Evolutionary conservation across 805 yeast species (phyloP).

Genomic region (Vanderwaltozyma polyspora): DNA sequence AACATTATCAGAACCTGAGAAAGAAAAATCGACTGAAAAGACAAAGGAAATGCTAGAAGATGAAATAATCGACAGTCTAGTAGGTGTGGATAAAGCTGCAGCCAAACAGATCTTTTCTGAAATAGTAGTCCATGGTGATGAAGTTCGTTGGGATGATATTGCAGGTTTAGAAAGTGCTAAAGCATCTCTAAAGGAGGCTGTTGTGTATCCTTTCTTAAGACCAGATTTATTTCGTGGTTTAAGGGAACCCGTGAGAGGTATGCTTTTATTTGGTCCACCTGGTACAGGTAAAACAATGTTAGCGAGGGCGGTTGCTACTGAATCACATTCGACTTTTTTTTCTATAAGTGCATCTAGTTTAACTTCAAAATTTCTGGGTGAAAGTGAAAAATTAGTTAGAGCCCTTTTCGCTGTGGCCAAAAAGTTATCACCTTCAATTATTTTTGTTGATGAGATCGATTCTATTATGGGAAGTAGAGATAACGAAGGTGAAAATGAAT

Average conservation of each 20-base stretch:
- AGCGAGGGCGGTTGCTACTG: conserved; percentile 93
- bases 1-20: too few species aligned
- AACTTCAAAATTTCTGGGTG: conserved; percentile 82
- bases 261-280: conserved; percentile 93
- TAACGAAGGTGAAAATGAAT: conserved; percentile 55
- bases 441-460: conserved; percentile 93
- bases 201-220: conserved; percentile 87
- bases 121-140: conserved; percentile 81
- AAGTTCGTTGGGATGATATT: conserved; percentile 89
- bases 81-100: conserved; percentile 68
- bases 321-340: conserved; percentile 85
- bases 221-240: conserved; percentile 88
- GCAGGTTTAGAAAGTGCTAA: conserved; percentile 90
- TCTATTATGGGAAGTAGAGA: conserved; percentile 71
- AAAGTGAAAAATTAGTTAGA: conserved; percentile 83
- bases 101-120: conserved; percentile 82
- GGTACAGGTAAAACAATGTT: conserved; percentile 99
- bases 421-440: conserved; percentile 82
- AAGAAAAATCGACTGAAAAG: neutral
- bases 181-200: conserved; percentile 81
- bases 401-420: conserved; percentile 79
- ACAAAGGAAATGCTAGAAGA: conserved; percentile 7
- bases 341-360: conserved; percentile 83
- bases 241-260: conserved; percentile 92
- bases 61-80: conserved; percentile 26